Base-by-base conservation (phyloP, 768 basidiomycete species). In the Cystoderma amianthinum region DNA sequence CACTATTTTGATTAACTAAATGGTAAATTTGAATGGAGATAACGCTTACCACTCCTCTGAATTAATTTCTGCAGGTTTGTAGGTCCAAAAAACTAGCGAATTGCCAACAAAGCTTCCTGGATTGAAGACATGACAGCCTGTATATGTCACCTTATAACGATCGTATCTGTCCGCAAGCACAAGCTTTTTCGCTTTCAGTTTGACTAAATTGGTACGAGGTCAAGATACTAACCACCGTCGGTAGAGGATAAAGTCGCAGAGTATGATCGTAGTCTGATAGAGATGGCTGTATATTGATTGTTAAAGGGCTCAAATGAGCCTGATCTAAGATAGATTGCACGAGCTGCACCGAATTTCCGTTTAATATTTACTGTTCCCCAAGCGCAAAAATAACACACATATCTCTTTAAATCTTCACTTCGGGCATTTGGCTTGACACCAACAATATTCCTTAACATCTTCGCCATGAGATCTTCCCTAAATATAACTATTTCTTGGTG, bases 51-150 rank as follows among this genome's bases (percentile, higher is more conserved):
- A 89, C 64, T 87, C 84, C 57, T 92, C 88, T 0, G 93, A 94
- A 54, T 88, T 83, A 32, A 77, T 63, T 44, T 83, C 84, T 2
- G 87, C 78, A 10, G 94, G 94, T 44, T 83, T 87, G 51, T 94
- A 99, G 2, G 91, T 87, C 9, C 86, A 90, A 68, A 97, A 98
- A 4, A 78, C 73, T 49, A 90, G 85, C 4, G 83, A 74, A 37
- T 78, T 84, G 3, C 88, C 80, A 11, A 92, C 70, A 56, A 98
- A 97, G 38, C 85, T 82, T 15, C 96, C 94, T 0, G 96, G 96
- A 58, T 99, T 99, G 72, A 98, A 93, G 19, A 98, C 96, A 62
- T 98, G 96, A 53, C 96, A 98, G 9, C 92, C 92, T 44, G 94
- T 93, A 59, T 99, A 99, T 1, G 94, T 98, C 48, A 96, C 71